Evolutionary conservation across 2,329 filamentous ascomycete genomes (phyloP), one percentile per base, ranked within the genome.

Genomic region (Coleophoma crateriformis): DNA sequence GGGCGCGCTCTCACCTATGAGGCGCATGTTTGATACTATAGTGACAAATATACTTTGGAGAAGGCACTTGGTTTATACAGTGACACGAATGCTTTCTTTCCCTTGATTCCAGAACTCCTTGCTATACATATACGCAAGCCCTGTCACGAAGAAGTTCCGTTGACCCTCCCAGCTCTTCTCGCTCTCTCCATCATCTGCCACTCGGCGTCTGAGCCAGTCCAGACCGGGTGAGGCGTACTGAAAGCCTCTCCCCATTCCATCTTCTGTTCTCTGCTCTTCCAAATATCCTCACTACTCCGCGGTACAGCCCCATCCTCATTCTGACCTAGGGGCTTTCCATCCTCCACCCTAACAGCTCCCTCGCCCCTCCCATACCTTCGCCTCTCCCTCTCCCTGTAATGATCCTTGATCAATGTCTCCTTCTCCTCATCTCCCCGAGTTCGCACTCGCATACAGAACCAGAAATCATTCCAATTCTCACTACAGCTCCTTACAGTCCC

Each of bases 381-480:
- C 49, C 95, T 77, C 59, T 77, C 75, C 47, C 74, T 67, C 48
- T 64, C 56, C 40, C 61, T 62, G 48, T 68, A 68, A 47, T 64
- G 61, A 34, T 61, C 62, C 34, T 58, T 61, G 39, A 70, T 65
- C 49, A 64, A 63, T 33, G 58, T 77, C 52, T 79, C 82, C 60
- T 82, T 81, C 57, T 82, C 71, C 40, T 76, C 70, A 20, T 80
- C 77, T 0, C 76, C 68, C 62, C 82, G 82, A 2, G 78, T 77
- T 61, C 86, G 84, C 35, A 84, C 84, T 56, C 88, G 84, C 91
- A 97, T 96, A 75, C 94, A 99, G 72, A 96, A 92, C 88, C 91
- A 95, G 70, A 96, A 97, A 68, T 96, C 88, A 53, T 85, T 80
- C 90, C 92, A 96, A 55, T 90, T 84, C 58, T 95, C 87, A 54